Evolutionary conservation across 2,329 filamentous ascomycete genomes (phyloP).

Genomic region (Nothopassalora personata): DNA sequence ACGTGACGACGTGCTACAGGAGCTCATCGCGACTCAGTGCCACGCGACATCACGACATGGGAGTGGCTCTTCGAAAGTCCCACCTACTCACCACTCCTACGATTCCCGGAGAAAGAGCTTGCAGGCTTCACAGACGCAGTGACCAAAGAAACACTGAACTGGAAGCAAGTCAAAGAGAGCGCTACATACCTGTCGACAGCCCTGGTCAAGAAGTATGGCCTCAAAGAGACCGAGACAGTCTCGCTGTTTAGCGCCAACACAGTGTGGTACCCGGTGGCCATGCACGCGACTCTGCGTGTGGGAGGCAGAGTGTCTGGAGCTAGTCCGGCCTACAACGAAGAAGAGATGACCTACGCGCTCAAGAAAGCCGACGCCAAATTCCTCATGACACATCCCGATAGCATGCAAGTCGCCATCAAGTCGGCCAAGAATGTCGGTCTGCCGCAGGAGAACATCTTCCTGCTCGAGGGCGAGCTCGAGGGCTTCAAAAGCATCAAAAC

Average conservation of each 20-base stretch:
- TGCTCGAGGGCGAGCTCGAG: constrained; percentile 51
- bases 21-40: constrained; percentile 39
- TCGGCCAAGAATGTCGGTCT: constrained; percentile 53
- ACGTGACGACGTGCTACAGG: neutral
- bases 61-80: constrained; percentile 57
- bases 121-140: constrained; percentile 54
- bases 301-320: constrained; percentile 58
- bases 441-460: constrained; percentile 47
- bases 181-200: constrained; percentile 58
- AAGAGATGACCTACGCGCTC: constrained; percentile 63
- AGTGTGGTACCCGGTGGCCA: constrained; percentile 62
- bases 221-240: constrained; percentile 53
- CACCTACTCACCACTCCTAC: constrained; percentile 45
- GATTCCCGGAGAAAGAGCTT: constrained; percentile 36
- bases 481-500: constrained; percentile 48
- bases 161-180: constrained; percentile 52
- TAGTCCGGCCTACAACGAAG: constrained; percentile 60
- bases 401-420: constrained; percentile 50
- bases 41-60: constrained; percentile 53
- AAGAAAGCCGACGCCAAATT: constrained; percentile 54
- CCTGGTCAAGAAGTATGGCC: constrained; percentile 50
- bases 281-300: constrained; percentile 52
- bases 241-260: constrained; percentile 60
- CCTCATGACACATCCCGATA: constrained; percentile 52
- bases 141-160: constrained; percentile 55